phyloP scores from a whole-genome alignment of 1,139 yeast genomes.

The Zygosaccharomyces sapae region DNA sequence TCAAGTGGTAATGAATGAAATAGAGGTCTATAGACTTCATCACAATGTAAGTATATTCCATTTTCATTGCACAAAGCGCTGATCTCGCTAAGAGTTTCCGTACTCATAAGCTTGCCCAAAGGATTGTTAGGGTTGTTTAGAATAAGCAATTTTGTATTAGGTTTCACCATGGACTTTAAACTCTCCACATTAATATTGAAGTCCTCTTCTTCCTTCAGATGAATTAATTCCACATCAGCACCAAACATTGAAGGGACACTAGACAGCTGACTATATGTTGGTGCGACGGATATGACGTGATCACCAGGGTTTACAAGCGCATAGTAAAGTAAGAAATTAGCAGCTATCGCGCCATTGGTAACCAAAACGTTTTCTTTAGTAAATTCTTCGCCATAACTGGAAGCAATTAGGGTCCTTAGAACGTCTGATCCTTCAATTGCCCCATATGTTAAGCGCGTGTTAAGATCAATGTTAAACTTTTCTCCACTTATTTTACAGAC shows the following conservation, averaged over 20 bases:
- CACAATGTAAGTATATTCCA: constrained; percentile 44
- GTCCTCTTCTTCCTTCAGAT: constrained; percentile 37
- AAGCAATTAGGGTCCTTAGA: constrained; percentile 40
- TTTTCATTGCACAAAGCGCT: constrained; percentile 41
- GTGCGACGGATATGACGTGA: constrained; percentile 48
- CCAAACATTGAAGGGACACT: constrained; percentile 52
- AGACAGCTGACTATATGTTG: constrained; percentile 50
- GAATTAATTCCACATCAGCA: constrained; percentile 41
- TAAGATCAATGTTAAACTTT: constrained; percentile 26
- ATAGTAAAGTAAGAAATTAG: constrained; percentile 48
- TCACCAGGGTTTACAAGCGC: constrained; percentile 47
- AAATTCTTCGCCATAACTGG: constrained; percentile 37
- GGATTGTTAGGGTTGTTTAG: constrained; percentile 57
- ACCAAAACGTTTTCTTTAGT: constrained; percentile 38
- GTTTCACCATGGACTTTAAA: constrained; percentile 35
- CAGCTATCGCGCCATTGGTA: constrained; percentile 59
- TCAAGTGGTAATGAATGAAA: constrained; percentile 40
- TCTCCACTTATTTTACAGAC: constrained; percentile 37
- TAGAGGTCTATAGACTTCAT: constrained; percentile 56
- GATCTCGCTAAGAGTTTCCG: constrained; percentile 37
- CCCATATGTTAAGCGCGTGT: constrained; percentile 44
- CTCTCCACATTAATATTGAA: constrained; percentile 41
- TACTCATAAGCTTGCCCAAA: constrained; percentile 47
- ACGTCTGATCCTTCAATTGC: constrained; percentile 46
- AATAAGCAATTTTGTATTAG: constrained; percentile 45